Percentiles rank a stretch among this genome's conserved stretches.
Conservation (phyloP, 1,139 yeast species). For the Torulaspora globosa region DNA sequence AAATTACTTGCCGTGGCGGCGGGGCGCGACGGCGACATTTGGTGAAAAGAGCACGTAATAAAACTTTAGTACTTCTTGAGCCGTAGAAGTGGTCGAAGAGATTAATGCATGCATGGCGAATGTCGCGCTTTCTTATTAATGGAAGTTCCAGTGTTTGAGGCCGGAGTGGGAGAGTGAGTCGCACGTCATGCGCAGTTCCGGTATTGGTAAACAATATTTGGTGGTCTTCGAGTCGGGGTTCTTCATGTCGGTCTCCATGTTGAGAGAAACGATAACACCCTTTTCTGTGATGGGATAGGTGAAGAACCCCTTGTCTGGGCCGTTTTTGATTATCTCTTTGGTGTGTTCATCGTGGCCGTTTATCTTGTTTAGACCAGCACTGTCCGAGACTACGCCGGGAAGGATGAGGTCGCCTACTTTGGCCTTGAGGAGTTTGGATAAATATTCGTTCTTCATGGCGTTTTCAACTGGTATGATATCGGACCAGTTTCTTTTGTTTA, state of each 20-base stretch:
- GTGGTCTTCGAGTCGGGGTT: slow-evolving; percentile 53
- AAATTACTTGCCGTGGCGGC: not conserved
- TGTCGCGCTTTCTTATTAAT: slow-evolving; percentile 4
- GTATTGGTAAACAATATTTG: slow-evolving; percentile 67
- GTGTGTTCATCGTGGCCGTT: slow-evolving; percentile 12
- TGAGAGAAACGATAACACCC: slow-evolving; percentile 64
- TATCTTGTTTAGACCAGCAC: slow-evolving; percentile 5
- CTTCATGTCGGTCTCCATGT: slow-evolving; percentile 61
- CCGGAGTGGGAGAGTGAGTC: slow-evolving; percentile 23
- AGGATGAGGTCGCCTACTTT: slow-evolving; percentile 32
- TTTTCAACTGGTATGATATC: slow-evolving; percentile 46
- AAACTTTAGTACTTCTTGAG: not conserved
- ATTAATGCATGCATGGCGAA: not conserved
- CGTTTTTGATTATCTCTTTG: slow-evolving; percentile 15
- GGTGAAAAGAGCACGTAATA: not conserved
- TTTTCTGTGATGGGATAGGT: slow-evolving; percentile 52
- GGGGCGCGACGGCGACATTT: not conserved
- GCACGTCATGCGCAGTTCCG: slow-evolving; percentile 42
- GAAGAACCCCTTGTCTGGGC: slow-evolving; percentile 24
- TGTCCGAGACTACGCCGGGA: slow-evolving; percentile 34
- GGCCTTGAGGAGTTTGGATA: slow-evolving; percentile 22
- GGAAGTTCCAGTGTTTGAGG: slow-evolving; percentile 22
- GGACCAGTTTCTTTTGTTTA: slow-evolving; percentile 79
- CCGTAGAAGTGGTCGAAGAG: not conserved
- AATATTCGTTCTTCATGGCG: slow-evolving; percentile 27